Base-by-base conservation (phyloP, 2,329 filamentous ascomycete genomes). In the Aspergillus cejpii region DNA sequence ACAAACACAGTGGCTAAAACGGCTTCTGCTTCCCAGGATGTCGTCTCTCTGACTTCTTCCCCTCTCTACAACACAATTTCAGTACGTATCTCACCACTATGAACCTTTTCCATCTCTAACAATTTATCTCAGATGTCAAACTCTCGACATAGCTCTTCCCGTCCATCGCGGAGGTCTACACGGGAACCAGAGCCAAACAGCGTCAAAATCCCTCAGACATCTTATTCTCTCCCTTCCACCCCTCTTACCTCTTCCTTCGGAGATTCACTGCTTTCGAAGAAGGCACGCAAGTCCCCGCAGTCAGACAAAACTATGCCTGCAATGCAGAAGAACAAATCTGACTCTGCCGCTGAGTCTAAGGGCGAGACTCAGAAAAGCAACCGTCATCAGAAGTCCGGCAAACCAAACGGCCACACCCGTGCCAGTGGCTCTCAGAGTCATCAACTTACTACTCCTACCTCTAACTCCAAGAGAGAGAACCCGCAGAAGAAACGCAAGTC, bases 201-300 rank as follows among this genome's bases (percentile, higher is more conserved):
- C 11, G 41, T 43, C 4, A 47, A 48, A 20, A 33, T 46, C 14
- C 49, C 56, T 31, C 53, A 53, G 27, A 47, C 53, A 3, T 54
- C 55, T 27, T 52, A 49, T 33, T 58, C 56, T 44, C 45, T 58
- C 1, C 52, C 56, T 12, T 41, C 53, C 11, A 56, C 54, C 5
- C 54, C 54, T 21, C 37, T 56, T 19, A 48, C 44, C 15, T 48
- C 56, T 10, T 49, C 53, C 7, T 58, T 58, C 27, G 55, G 56
- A 29, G 56, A 58, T 12, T 23, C 51, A n/a, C 19, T 49, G 11
- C 37, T 49, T 10, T 53, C 54, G 14, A 41, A 47, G n/a, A 57
- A 56, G 37, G 37, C 49, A 29, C 43, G 37, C 29, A 49, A 48
- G 37, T 28, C 41, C 3, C 39, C 40, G n/a, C 41, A 43, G 29